Evolutionary conservation across 768 basidiomycete genomes (phyloP), one percentile per base, ranked within the genome.

Genomic region (Auricularia sp.): DNA sequence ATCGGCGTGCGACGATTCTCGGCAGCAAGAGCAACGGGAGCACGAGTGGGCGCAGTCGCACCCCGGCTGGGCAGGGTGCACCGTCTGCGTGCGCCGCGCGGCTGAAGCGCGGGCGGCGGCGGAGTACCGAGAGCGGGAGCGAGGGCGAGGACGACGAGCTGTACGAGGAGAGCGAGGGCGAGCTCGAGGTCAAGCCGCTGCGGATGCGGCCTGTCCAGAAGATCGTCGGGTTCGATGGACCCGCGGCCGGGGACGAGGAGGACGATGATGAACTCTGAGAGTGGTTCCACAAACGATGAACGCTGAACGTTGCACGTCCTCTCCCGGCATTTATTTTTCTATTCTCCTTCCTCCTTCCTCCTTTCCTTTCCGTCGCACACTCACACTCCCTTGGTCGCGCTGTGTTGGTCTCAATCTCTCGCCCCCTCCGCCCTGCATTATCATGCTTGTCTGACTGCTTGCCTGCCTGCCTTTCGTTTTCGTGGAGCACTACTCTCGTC

Each of bases 141-240:
- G 83, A 80, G 3, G 77, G 76, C 58, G 82, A 80, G 62, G 81
- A 82, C 63, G 85, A 83, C 63, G 81, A 73, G 11, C 78, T 83
- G 64, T 70, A 59, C 29, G 34, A 33, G 23, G 56, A 29, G 23
- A 18, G 16, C 21, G 56, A 59, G 21, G 23, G 34, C 18, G 63
- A 79, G 65, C 83, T 81, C 65, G 78, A 76, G 72, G 74, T 34
- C 70, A 73, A 29, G 71, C 68, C 47, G 77, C 80, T 88, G 59
- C 84, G 72, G 70, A 66, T 87, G 56, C 80, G 80, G 64, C 87
- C 88, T 12, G 73, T 84, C 64, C 81, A 78, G 67, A 83, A 77
- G 68, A 81, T 86, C 62, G 75, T 84, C 64, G 88, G 88, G 16
- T 89, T 89, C 66, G 71, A 74, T 8, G 51, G 35, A 14, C 16